These are phyloP conservation scores for Sporodiniella umbellata DNA, from an alignment of 371 early-diverging fungal species.

Conservation along the genomic window DNA sequence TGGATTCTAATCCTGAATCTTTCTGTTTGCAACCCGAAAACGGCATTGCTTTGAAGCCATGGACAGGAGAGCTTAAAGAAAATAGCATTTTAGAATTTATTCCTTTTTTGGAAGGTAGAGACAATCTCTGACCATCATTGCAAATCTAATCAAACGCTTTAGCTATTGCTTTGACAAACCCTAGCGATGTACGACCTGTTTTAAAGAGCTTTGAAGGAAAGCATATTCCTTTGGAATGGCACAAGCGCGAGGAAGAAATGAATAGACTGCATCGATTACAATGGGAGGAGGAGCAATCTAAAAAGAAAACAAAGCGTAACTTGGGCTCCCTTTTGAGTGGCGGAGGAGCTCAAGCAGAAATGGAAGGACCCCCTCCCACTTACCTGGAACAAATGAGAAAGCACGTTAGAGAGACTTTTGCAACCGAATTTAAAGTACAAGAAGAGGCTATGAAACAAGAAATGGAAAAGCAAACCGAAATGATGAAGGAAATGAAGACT, in stretches of 20 bases:
- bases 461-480: slow-evolving; percentile 49
- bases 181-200: slow-evolving; percentile 74
- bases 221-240: slow-evolving; percentile 71
- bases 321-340: slow-evolving; percentile 45
- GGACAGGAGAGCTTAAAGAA: slow-evolving; percentile 85
- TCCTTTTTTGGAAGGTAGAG: slow-evolving; percentile 85
- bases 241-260: slow-evolving; percentile 66
- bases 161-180: slow-evolving; percentile 70
- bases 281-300: slow-evolving; percentile 72
- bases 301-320: slow-evolving; percentile 41
- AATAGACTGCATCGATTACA: slow-evolving; percentile 58
- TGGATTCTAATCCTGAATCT: slow-evolving; percentile 84
- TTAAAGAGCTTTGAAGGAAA: slow-evolving; percentile 65
- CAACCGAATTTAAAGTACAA: slow-evolving; percentile 51
- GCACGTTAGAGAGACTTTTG: slow-evolving; percentile 57
- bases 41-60: slow-evolving; percentile 77
- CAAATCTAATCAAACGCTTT: neutral
- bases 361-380: slow-evolving; percentile 46
- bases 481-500: slow-evolving; percentile 68
- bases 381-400: slow-evolving; percentile 58
- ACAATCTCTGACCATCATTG: neutral
- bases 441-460: slow-evolving; percentile 56
- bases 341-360: slow-evolving; percentile 29
- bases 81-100: slow-evolving; percentile 77
- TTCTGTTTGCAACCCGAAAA: slow-evolving; percentile 91